A percentile compares a stretch with the other conserved stretches of the same genome.
Evolutionary conservation across 2,329 filamentous ascomycete genomes (phyloP).

Genomic region (Fusarium sp.): DNA sequence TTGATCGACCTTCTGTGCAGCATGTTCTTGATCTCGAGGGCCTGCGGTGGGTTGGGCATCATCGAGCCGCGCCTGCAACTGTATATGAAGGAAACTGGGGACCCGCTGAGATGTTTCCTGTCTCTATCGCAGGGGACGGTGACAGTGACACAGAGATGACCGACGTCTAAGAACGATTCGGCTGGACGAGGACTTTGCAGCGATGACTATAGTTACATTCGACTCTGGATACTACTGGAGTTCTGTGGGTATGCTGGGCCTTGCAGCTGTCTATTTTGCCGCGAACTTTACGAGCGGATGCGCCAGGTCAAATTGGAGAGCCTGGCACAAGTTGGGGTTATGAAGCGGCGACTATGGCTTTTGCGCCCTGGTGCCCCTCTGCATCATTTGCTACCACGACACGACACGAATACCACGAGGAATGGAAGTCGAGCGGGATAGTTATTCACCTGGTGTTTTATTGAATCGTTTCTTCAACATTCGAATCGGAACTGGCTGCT

Average conservation of each 20-base stretch:
- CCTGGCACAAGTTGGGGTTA: neutral
- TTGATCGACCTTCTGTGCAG: constrained; percentile 75
- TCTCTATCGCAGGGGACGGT: constrained; percentile 45
- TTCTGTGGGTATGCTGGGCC: constrained; percentile 29
- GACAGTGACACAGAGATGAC: constrained; percentile 67
- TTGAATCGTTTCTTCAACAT: constrained; percentile 32
- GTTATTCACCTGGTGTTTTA: constrained; percentile 38
- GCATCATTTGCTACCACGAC: constrained; percentile 37
- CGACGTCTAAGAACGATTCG: constrained; percentile 56
- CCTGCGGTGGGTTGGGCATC: constrained; percentile 79
- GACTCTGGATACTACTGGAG: constrained; percentile 48
- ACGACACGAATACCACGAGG: constrained; percentile 46
- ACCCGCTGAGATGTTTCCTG: constrained; percentile 65
- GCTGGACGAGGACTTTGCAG: neutral
- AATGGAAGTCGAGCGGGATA: constrained; percentile 36
- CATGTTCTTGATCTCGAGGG: constrained; percentile 78
- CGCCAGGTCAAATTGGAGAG: constrained; percentile 26
- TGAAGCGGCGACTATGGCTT: constrained; percentile 21
- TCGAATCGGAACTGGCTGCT: constrained; percentile 24
- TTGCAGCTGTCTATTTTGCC: constrained; percentile 34
- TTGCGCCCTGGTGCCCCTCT: constrained; percentile 31
- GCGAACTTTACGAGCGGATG: constrained; percentile 40
- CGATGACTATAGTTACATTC: constrained; percentile 37
- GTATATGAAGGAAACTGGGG: constrained; percentile 98
- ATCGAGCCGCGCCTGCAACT: constrained; percentile 87